These are phyloP conservation scores for Lactarius quietus DNA, from an alignment of 768 basidiomycete species.

Conservation along the genomic window DNA sequence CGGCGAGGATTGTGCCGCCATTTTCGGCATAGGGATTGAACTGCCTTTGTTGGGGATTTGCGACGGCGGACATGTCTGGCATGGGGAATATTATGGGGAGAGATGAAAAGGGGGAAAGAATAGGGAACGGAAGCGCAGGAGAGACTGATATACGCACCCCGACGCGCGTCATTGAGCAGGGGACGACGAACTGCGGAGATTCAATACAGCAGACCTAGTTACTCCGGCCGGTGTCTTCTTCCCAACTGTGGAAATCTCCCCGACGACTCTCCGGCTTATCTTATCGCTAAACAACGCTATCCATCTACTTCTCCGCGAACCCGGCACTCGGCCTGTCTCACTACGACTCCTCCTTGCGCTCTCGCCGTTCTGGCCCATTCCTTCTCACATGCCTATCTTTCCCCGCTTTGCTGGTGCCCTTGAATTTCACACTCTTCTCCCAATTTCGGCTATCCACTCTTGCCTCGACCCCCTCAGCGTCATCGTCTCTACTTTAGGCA, in stretches of 20 bases:
- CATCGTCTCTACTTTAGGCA: background rate
- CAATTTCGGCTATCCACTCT: background rate
- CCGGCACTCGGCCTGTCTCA: background rate
- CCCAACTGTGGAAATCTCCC: background rate
- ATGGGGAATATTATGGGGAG: constrained; percentile 1
- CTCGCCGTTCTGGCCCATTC: background rate
- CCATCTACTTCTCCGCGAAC: background rate
- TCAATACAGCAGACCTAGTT: background rate
- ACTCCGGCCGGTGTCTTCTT: background rate
- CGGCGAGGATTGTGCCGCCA: constrained; percentile 94
- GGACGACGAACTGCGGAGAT: constrained; percentile 11
- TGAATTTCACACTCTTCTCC: background rate
- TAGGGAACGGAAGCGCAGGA: background rate
- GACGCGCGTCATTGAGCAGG: constrained; percentile 23
- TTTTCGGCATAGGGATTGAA: constrained; percentile 93
- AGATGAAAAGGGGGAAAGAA: background rate
- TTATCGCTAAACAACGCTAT: constrained; percentile 13
- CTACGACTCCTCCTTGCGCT: background rate
- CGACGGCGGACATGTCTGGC: constrained; percentile 25
- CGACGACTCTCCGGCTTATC: constrained; percentile 20
- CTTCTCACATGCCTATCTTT: background rate
- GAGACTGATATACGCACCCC: constrained; percentile 15
- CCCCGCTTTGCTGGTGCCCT: background rate
- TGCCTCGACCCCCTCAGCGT: background rate
- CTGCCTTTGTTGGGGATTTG: constrained; percentile 47